Conservation (phyloP, 805 yeast genomes). For the Metschnikowia aberdeeniae region DNA sequence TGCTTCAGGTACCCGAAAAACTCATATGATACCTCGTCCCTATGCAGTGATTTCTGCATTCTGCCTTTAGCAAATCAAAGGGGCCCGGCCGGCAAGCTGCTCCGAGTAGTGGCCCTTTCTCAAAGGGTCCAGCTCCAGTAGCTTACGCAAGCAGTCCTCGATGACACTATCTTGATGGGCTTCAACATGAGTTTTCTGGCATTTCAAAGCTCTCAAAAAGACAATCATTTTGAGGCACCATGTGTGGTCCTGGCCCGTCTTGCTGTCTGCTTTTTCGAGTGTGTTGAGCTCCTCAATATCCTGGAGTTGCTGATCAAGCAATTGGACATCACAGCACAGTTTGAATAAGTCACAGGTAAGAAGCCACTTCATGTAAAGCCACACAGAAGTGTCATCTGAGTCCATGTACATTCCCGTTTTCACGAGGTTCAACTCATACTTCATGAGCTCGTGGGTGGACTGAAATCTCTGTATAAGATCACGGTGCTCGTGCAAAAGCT, state of each 20-base stretch:
- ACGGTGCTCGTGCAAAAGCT: conserved; percentile 1
- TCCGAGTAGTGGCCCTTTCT: conserved; percentile 57
- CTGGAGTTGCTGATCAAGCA: conserved; percentile 44
- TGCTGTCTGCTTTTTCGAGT: conserved; percentile 64
- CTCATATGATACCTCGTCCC: background rate
- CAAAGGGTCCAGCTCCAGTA: conserved; percentile 59
- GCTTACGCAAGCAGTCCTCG: conserved; percentile 37
- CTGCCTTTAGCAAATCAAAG: conserved; percentile 4
- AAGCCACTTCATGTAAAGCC: conserved; percentile 88
- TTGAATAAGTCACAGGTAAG: conserved; percentile 41
- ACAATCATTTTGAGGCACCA: conserved; percentile 74
- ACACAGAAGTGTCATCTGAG: conserved; percentile 89
- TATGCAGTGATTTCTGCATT: background rate
- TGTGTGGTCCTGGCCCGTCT: conserved; percentile 48
- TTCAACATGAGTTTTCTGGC: conserved; percentile 6
- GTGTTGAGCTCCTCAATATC: conserved; percentile 61
- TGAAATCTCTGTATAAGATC: conserved; percentile 23
- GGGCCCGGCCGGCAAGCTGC: conserved; percentile 19
- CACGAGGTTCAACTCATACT: conserved; percentile 60
- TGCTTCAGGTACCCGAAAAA: background rate
- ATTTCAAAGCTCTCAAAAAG: conserved; percentile 36
- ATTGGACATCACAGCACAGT: conserved; percentile 12
- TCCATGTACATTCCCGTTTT: conserved; percentile 88
- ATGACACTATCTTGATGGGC: conserved; percentile 12
- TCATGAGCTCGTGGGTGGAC: conserved; percentile 35